These are phyloP conservation scores for Paulownia fortunei DNA, from an alignment of 257 asterid genomes.

Conservation along the genomic window DNA sequence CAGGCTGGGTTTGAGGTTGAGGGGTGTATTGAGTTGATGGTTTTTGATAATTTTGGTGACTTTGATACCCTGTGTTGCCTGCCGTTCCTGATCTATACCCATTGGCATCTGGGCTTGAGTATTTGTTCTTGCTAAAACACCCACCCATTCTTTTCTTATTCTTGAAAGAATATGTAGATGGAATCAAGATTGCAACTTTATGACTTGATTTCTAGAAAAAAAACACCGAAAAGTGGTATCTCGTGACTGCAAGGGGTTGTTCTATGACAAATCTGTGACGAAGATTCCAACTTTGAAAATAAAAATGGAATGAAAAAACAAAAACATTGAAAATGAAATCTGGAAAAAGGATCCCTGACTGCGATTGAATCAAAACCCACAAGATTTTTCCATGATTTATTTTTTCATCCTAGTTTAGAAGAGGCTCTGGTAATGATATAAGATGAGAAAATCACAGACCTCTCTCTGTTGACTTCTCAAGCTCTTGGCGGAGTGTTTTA, in stretches of 20 bases:
- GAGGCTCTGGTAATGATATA: neutral
- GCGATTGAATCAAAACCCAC: neutral
- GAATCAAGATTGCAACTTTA: conserved; percentile 45
- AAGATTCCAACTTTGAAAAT: conserved; percentile 1
- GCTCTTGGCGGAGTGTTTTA: conserved; percentile 21
- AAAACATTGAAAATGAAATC: neutral
- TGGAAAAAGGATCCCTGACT: neutral
- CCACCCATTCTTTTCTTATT: conserved; percentile 54
- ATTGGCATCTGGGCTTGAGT: conserved; percentile 40
- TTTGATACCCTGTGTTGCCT: conserved; percentile 28
- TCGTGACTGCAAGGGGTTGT: neutral
- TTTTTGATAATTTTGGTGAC: conserved; percentile 36
- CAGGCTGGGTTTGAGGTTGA: conserved; percentile 23
- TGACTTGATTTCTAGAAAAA: neutral
- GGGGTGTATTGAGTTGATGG: conserved; percentile 33
- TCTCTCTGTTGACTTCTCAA: conserved; percentile 28
- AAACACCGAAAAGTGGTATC: neutral
- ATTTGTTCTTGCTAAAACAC: conserved; percentile 57
- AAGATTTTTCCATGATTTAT: neutral
- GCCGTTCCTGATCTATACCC: conserved; percentile 44
- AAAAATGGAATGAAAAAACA: neutral
- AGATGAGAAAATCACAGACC: conserved; percentile 28
- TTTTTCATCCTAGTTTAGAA: neutral
- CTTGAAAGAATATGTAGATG: neutral
- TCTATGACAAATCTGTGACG: neutral